Evolutionary conservation across 2,329 filamentous ascomycete species (phyloP), one percentile per base, ranked within the genome.

Genomic region (Gliomastix tumulicola): DNA sequence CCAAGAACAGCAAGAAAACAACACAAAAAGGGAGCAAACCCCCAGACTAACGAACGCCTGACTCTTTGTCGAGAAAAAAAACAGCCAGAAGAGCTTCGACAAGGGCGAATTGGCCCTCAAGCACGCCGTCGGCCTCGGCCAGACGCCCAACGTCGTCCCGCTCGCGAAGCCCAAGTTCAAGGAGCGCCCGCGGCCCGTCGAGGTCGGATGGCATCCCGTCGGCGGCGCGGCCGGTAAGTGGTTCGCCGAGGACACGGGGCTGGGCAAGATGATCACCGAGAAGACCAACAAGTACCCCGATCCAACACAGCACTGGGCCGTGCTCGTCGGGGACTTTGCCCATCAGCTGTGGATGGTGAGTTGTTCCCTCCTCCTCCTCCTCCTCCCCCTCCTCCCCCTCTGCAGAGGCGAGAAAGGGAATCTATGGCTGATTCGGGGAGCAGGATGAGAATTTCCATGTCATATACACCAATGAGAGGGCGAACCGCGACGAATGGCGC

Each of bases 261-360:
- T 77, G 17, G 74, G 74, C 4, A 70, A 68, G 52, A 57, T 71
- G 58, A 76, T 78, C 40, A 74, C 69, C 0, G 67, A 73, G 32
- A 69, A 65, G 43, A 67, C 73, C 37, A 65, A 71, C 45, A 62
- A 59, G 39, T 76, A 71, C 42, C 74, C 74, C 0, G 74, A 78
- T 47, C 74, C 74, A 4, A 76, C 71, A 5, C 74, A 78, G 53
- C 74, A 78, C 46, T 78, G 74, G 74, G 72, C 71, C 3, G 68
- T 77, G 2, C 56, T 78, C 1, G 70, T 77, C 1, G 73, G 71
- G 3, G 70, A 68, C 11, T 78, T 61, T 46, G 65, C 63, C 2
- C 73, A 77, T 48, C 62, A 77, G 49, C 53, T 78, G n/a, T 78
- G 74, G 73, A 77, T 77, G 72, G 68, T 69, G 43, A 44, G 59